Evolutionary conservation across 2,329 filamentous ascomycete species (phyloP).

Genomic region (Paecilomyces sp.): DNA sequence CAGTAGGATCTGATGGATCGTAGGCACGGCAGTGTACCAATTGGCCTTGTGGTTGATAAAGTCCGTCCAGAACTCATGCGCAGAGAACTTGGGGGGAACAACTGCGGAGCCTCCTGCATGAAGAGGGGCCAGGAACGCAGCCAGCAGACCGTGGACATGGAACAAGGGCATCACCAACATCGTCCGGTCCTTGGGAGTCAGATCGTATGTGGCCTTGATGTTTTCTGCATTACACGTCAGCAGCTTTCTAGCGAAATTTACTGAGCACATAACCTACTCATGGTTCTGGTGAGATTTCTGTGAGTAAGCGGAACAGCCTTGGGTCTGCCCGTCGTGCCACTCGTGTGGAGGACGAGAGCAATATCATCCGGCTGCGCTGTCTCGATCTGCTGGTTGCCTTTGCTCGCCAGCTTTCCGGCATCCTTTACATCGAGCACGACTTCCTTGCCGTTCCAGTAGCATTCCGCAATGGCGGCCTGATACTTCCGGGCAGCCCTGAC

Average conservation of each 20-base stretch:
- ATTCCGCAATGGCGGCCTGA: conserved; percentile 77
- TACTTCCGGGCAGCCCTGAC: conserved; percentile 73
- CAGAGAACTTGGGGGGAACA: conserved; percentile 72
- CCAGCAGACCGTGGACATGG: conserved; percentile 83
- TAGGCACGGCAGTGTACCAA: conserved; percentile 92
- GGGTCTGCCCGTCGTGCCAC: conserved; percentile 75
- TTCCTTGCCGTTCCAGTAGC: conserved; percentile 67
- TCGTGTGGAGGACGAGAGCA: conserved; percentile 75
- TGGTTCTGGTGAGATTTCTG: conserved; percentile 71
- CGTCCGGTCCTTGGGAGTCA: conserved; percentile 65
- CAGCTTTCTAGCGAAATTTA: neutral
- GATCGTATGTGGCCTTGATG: conserved; percentile 68
- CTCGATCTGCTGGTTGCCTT: conserved; percentile 41
- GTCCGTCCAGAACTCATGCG: conserved; percentile 73
- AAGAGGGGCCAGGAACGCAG: conserved; percentile 71
- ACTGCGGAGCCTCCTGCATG: conserved; percentile 70
- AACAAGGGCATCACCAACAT: conserved; percentile 88
- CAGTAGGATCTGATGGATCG: conserved; percentile 83
- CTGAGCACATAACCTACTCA: conserved; percentile 48
- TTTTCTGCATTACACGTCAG: conserved; percentile 47
- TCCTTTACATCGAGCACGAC: conserved; percentile 75
- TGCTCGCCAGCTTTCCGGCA: conserved; percentile 55
- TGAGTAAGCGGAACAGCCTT: conserved; percentile 81
- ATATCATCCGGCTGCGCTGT: conserved; percentile 67
- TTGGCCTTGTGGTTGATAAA: conserved; percentile 69